Base-by-base conservation (phyloP, 495 filamentous ascomycete species). In the Penicillium daleae region DNA sequence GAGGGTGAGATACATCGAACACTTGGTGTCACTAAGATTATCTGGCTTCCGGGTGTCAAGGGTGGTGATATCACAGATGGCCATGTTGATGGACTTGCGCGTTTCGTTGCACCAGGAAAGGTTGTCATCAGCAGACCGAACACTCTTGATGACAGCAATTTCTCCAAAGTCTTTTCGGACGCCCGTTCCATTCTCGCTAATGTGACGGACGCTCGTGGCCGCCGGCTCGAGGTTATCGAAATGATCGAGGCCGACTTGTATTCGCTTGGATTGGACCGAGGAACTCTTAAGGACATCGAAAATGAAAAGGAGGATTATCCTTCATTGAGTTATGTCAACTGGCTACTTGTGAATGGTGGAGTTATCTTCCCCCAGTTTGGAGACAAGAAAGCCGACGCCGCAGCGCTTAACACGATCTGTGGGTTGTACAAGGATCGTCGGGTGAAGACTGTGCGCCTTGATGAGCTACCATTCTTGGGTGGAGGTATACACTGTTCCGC, bases 271-370 rank as follows among this genome's bases (percentile, higher is more conserved):
- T 12, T 37, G 1, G 33, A 37, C 10, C 9, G 33, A 37, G 10
- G 33, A 10, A 37, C 33, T 37, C 33, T 37, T 9, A 37, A 37
- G 12, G 22, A 53, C 13, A 53, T 53, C 13, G 50, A 53, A 31
- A 27, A 19, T 32, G 50, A 15, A 3, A 61, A 68, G 48, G 50
- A 53, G 22, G 26, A 53, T 31, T 53, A 53, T 53, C 50, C 50
- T 53, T 26, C 50, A 26, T 53, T 53, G 50, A 53, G 26, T 31
- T 53, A 53, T 31, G 50, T 53, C 50, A 53, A 53, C 50, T 53
- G 50, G 50, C 13, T 53, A n/a, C 50, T 53, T n/a, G 50, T 53
- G 50, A 53, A 53, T 31, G 24, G 31, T 17, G 50, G 50, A 3
- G 26, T 53, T 19, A 53, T 44, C 35, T 57, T 27, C 42, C 37